phyloP scores from a whole-genome alignment of 2,329 filamentous ascomycete genomes.

The Microcyclosporella mali region DNA sequence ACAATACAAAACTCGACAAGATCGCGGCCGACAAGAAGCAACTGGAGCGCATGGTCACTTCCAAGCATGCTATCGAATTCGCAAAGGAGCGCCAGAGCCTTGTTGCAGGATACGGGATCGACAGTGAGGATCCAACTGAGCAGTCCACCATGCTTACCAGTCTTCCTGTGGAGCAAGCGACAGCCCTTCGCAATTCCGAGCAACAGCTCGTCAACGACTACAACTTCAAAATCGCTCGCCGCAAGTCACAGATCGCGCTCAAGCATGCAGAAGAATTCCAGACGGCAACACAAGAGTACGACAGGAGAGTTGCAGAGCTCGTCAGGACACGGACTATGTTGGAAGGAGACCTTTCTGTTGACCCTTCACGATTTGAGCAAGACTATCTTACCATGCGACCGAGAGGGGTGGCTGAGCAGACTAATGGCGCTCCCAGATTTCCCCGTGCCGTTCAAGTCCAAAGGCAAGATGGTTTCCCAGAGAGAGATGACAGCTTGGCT shows the following conservation, averaged over 20 bases:
- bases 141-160: slow-evolving; percentile 19
- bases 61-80: slow-evolving; percentile 28
- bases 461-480: neutral
- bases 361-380: slow-evolving; percentile 30
- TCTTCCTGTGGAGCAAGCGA: slow-evolving; percentile 21
- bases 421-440: too few species aligned
- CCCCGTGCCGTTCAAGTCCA: neutral
- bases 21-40: slow-evolving; percentile 26
- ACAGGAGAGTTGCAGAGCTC: slow-evolving; percentile 27
- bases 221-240: slow-evolving; percentile 28
- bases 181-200: slow-evolving; percentile 27
- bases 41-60: slow-evolving; percentile 28
- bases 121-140: slow-evolving; percentile 18
- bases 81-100: slow-evolving; percentile 30
- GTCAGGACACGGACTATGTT: slow-evolving; percentile 25
- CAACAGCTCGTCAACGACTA: slow-evolving; percentile 30
- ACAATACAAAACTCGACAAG: slow-evolving; percentile 29
- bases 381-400: slow-evolving; percentile 10
- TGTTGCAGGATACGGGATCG: slow-evolving; percentile 24
- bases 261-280: slow-evolving; percentile 32
- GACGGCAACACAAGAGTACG: slow-evolving; percentile 30
- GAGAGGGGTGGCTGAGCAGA: slow-evolving; percentile 15
- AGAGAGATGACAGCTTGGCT: neutral
- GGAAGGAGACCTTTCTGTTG: slow-evolving; percentile 29
- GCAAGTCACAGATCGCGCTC: slow-evolving; percentile 32